phyloP scores from a whole-genome alignment of 1,284 basidiomycete species.

The Boletus smithii region DNA sequence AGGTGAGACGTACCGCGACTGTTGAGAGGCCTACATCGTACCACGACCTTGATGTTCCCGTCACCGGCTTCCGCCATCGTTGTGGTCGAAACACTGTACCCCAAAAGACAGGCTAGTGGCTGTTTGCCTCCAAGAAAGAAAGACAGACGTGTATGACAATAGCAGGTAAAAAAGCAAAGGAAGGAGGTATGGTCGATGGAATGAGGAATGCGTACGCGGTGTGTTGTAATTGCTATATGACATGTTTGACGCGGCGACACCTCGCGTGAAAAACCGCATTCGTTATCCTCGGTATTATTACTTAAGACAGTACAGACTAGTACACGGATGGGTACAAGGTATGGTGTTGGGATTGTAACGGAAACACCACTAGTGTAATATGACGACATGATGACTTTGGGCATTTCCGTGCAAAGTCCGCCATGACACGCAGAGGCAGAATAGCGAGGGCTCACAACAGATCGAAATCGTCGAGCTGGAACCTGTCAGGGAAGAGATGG shows the following conservation, averaged over 20 bases:
- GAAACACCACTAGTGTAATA: constrained; percentile 2
- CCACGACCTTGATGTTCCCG: constrained; percentile 95
- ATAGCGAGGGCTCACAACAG: constrained; percentile 54
- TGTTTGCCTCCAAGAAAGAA: constrained; percentile 13
- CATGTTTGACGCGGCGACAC: constrained; percentile 18
- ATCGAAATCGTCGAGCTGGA: constrained; percentile 87
- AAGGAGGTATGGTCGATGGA: constrained; percentile 3
- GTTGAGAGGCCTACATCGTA: constrained; percentile 94
- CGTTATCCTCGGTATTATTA: constrained; percentile 8
- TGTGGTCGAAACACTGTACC: constrained; percentile 13
- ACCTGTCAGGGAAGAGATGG: constrained; percentile 10
- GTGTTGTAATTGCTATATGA: constrained; percentile 9
- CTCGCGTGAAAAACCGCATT: constrained; percentile 25
- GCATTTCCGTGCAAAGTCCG: constrained; percentile 8
- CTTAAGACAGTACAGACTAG: background rate
- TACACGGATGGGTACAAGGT: background rate
- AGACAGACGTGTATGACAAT: constrained; percentile 6
- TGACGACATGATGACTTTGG: background rate
- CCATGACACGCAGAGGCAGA: background rate
- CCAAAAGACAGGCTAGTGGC: constrained; percentile 12
- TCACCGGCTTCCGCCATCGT: constrained; percentile 59
- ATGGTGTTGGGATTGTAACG: background rate
- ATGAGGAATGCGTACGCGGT: constrained; percentile 2
- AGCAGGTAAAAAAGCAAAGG: constrained; percentile 7
- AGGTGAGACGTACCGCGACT: constrained; percentile 65